Percentiles rank a stretch among this genome's conserved stretches.
Conservation (phyloP, 1,284 basidiomycete species). For the Athelia psychrophila region DNA sequence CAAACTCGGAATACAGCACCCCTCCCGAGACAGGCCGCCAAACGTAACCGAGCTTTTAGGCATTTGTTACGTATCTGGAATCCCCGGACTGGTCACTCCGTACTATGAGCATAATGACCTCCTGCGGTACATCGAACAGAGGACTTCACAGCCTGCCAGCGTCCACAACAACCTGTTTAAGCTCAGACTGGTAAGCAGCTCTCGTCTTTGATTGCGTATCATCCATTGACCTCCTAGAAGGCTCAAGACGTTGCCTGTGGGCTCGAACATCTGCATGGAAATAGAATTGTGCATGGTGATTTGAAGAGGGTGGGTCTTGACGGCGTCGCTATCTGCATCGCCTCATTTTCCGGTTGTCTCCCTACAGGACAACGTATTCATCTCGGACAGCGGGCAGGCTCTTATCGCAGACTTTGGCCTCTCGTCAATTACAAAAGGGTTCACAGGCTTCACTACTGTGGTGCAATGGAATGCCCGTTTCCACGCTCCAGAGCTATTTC, state of each 20-base stretch:
- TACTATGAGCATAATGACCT: background rate
- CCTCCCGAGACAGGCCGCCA: no score
- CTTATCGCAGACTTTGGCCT: background rate
- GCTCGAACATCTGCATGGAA: constrained; percentile 1
- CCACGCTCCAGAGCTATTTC: background rate
- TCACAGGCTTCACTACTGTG: background rate
- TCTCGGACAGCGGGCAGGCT: background rate
- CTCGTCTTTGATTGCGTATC: background rate
- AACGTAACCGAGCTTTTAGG: background rate
- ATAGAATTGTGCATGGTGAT: constrained; percentile 18
- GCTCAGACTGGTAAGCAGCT: background rate
- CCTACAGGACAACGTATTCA: background rate
- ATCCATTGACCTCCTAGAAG: no score
- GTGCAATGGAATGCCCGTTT: background rate
- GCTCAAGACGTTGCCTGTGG: background rate
- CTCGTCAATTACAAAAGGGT: background rate
- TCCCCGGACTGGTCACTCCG: background rate
- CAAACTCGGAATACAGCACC: no score
- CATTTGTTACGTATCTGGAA: background rate
- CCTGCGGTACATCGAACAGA: background rate
- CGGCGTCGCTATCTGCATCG: no score
- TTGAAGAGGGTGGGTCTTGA: constrained; percentile 8
- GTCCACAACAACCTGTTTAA: background rate
- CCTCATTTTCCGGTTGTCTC: background rate
- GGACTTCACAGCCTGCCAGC: background rate